Evolutionary conservation across 2,329 filamentous ascomycete genomes (phyloP).

Genomic region (Davidsoniella eucalypti): DNA sequence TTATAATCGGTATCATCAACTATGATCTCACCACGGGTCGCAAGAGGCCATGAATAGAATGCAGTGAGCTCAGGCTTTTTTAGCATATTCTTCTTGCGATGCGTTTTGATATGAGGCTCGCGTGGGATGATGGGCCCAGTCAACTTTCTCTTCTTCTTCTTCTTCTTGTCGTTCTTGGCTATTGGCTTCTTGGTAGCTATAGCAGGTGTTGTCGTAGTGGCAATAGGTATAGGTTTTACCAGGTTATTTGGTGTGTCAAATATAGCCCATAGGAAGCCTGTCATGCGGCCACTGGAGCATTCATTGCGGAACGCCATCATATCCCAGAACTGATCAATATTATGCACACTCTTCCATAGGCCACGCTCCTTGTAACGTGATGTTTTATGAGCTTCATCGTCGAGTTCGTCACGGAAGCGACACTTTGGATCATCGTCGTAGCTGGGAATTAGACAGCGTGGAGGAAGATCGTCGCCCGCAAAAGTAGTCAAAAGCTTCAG

Average conservation of each 20-base stretch:
- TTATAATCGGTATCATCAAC: slow-evolving; percentile 50
- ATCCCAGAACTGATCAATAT: slow-evolving; percentile 91
- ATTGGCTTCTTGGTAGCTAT: slow-evolving; percentile 9
- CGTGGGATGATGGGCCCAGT: slow-evolving; percentile 47
- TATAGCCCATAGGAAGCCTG: slow-evolving; percentile 89
- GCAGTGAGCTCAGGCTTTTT: slow-evolving; percentile 35
- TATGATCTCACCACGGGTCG: slow-evolving; percentile 45
- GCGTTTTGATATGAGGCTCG: slow-evolving; percentile 47
- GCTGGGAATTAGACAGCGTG: slow-evolving; percentile 69
- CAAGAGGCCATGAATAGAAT: slow-evolving; percentile 49
- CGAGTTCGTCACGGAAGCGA: slow-evolving; percentile 72
- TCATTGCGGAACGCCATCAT: slow-evolving; percentile 96
- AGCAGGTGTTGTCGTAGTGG: not conserved
- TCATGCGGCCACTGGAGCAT: slow-evolving; percentile 79
- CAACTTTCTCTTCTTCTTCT: slow-evolving; percentile 31
- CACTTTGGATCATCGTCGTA: slow-evolving; percentile 95
- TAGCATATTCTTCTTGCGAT: slow-evolving; percentile 30
- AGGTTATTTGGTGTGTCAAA: slow-evolving; percentile 38
- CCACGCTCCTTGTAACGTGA: slow-evolving; percentile 39
- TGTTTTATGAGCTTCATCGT: slow-evolving; percentile 57
- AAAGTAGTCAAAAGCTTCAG: slow-evolving; percentile 50
- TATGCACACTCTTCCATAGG: slow-evolving; percentile 69
- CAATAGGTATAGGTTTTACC: not conserved
- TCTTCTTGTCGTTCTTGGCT: slow-evolving; percentile 19
- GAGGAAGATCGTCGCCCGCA: slow-evolving; percentile 47